These are phyloP conservation scores for Diaporthe helianthi DNA, from an alignment of 2,329 filamentous ascomycete species.

Conservation along the genomic window DNA sequence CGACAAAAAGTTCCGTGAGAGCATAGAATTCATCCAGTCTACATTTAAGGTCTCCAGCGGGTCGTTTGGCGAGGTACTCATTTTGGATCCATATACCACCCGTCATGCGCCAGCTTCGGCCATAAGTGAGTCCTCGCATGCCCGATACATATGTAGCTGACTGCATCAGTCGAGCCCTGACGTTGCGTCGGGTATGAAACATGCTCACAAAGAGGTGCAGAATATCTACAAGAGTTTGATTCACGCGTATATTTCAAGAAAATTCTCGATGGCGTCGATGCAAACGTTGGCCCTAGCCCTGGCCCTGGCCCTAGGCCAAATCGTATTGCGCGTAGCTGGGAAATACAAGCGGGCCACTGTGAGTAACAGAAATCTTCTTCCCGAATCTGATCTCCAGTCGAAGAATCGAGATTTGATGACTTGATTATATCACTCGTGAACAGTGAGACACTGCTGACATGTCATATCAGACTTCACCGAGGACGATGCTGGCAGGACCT, in stretches of 20 bases:
- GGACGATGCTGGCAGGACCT: not conserved
- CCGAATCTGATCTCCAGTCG: too few relatives aligned
- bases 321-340: too few relatives aligned
- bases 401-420: too few relatives aligned
- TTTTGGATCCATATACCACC: not conserved
- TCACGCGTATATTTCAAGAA: not conserved
- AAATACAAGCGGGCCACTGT: not conserved
- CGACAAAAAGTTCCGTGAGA: not conserved
- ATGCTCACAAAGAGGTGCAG: not conserved
- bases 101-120: not conserved
- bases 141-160: not conserved
- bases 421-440: not conserved
- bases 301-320: too few relatives aligned
- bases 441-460: not conserved
- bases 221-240: not conserved
- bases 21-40: not conserved
- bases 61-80: not conserved
- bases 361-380: not conserved
- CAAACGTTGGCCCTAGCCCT: accelerated
- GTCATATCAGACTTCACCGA: not conserved
- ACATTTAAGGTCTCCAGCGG: not conserved
- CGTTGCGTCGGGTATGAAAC: not conserved
- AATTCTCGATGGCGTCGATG: not conserved
- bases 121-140: constrained; percentile 5
- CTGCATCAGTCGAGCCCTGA: too few relatives aligned